phyloP scores from a whole-genome alignment of 495 filamentous ascomycete genomes.

The Thermochaetoides thermophila region DNA sequence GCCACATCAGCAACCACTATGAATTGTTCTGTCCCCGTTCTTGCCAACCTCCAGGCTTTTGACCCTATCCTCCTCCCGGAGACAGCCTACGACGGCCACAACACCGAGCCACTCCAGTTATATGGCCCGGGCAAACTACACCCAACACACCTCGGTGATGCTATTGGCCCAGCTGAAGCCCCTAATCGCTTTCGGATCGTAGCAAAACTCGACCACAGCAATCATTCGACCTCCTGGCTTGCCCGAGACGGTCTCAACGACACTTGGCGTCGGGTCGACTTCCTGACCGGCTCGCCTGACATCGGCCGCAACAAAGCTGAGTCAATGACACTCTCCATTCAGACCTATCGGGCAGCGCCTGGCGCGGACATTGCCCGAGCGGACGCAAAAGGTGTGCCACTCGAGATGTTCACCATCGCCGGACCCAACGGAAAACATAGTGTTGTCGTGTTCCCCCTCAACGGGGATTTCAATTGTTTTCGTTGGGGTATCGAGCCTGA shows the following conservation, averaged over 20 bases:
- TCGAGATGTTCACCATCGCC: no score
- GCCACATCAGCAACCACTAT: no score
- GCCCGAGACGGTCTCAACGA: background rate
- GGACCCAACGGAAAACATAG: no score
- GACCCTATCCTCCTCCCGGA: background rate
- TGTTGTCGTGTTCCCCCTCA: no score
- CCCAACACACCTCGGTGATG: constrained; percentile 2
- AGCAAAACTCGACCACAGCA: constrained; percentile 2
- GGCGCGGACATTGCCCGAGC: background rate
- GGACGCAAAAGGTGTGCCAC: background rate
- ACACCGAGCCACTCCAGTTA: constrained; percentile 1
- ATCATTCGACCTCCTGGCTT: constrained; percentile 2
- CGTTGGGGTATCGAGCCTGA: no score
- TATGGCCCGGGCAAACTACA: constrained; percentile 3
- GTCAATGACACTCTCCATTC: no score
- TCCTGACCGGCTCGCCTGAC: background rate
- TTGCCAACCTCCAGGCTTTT: no score
- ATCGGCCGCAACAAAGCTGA: background rate
- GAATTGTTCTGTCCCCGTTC: no score
- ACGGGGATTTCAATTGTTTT: no score
- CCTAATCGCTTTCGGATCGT: background rate
- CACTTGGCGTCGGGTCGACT: constrained; percentile 3
- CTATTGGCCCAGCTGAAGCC: no score
- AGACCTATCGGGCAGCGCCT: no score
- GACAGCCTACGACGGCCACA: background rate